Percentiles rank a stretch among this genome's conserved stretches.
Evolutionary conservation across 2,329 filamentous ascomycete genomes (phyloP).

Genomic region (Parascedosporium putredinis): DNA sequence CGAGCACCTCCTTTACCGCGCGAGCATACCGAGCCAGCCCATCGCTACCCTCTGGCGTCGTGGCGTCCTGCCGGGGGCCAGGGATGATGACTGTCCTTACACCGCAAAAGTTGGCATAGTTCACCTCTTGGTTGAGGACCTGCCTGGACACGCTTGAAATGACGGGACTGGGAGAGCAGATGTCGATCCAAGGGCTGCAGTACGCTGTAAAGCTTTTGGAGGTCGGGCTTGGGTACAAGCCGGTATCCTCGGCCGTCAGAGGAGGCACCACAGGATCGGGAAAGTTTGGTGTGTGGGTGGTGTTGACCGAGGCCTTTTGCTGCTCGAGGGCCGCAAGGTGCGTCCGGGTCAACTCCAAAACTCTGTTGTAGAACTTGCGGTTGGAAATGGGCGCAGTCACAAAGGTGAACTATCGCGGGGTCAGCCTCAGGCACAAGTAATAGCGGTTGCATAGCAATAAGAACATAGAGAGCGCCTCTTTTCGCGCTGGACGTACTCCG

Average conservation of each 20-base stretch:
- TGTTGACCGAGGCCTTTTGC: constrained; percentile 25
- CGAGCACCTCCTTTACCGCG: constrained; percentile 69
- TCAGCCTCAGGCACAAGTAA: no score
- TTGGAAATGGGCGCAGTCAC: constrained; percentile 72
- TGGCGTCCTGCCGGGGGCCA: constrained; percentile 59
- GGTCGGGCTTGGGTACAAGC: constrained; percentile 54
- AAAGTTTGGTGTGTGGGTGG: constrained; percentile 32
- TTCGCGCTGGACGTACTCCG: constrained; percentile 37
- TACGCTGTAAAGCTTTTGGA: constrained; percentile 68
- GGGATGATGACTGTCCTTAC: constrained; percentile 72
- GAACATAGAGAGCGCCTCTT: neutral
- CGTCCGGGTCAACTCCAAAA: constrained; percentile 49
- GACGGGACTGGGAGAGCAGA: constrained; percentile 71
- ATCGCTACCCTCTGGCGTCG: constrained; percentile 36
- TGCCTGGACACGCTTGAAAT: constrained; percentile 82
- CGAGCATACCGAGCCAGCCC: constrained; percentile 69
- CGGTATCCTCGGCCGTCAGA: constrained; percentile 70
- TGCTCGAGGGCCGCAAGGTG: constrained; percentile 40
- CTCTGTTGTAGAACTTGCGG: constrained; percentile 56
- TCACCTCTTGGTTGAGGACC: constrained; percentile 80
- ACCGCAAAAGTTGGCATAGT: constrained; percentile 93
- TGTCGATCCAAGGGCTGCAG: constrained; percentile 86
- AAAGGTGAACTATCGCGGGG: constrained; percentile 63
- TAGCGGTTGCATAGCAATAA: constrained; percentile 13
- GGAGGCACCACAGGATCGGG: constrained; percentile 53